Evolutionary conservation across 352 stramenopile genomes (phyloP).

Genomic region (Phytophthora hybrid): DNA sequence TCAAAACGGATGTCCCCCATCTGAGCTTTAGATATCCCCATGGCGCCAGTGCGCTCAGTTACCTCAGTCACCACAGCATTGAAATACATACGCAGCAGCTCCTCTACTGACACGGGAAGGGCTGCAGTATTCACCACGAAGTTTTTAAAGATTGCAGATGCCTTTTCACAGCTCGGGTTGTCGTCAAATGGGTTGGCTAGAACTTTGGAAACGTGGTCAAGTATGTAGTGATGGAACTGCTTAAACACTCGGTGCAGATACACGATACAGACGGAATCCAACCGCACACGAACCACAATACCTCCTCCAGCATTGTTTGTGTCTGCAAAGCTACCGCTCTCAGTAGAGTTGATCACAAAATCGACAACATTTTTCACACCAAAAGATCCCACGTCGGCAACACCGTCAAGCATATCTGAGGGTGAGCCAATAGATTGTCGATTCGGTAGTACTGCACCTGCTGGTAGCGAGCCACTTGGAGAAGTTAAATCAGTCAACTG

Average conservation of each 20-base stretch:
- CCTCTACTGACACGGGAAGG: conserved; percentile 49
- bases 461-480: conserved; percentile 44
- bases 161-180: conserved; percentile 41
- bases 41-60: conserved; percentile 22
- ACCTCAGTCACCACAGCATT: conserved; percentile 30
- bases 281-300: conserved; percentile 54
- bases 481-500: conserved; percentile 74
- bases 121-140: conserved; percentile 47
- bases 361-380: conserved; percentile 77
- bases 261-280: conserved; percentile 84
- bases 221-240: conserved; percentile 82
- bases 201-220: conserved; percentile 57
- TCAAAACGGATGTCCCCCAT: conserved; percentile 51
- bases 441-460: conserved; percentile 58
- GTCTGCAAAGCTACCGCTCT: not conserved
- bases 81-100: conserved; percentile 50
- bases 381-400: conserved; percentile 53
- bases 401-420: conserved; percentile 50
- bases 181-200: conserved; percentile 41
- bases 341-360: conserved; percentile 51
- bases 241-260: conserved; percentile 91
- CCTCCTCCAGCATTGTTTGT: conserved; percentile 14
- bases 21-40: conserved; percentile 30
- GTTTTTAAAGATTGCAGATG: conserved; percentile 38
- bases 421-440: conserved; percentile 76